A percentile compares a stretch with the other conserved stretches of the same genome.
Evolutionary conservation across 176 grass and related monocot genomes (phyloP).

Genomic region (Oryza glumipatula): DNA sequence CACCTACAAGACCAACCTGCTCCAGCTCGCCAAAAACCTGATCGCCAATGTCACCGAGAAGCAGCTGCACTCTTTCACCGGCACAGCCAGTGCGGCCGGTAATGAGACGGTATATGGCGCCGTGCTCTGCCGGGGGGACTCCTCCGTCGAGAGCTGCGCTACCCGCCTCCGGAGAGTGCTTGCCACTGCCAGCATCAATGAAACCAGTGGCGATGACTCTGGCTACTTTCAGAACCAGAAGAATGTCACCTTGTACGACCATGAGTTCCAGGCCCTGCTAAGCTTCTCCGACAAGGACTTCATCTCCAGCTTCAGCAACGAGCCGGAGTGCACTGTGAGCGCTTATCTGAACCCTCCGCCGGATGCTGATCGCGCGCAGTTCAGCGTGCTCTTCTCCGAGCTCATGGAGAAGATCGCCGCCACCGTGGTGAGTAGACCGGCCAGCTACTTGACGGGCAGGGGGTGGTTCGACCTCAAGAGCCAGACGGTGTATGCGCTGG

Average conservation of each 20-base stretch:
- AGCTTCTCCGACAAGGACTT: slow-evolving; percentile 51
- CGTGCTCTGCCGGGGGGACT: slow-evolving; percentile 30
- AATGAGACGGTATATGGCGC: slow-evolving; percentile 12
- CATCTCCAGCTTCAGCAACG: slow-evolving; percentile 23
- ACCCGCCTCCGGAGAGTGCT: neutral
- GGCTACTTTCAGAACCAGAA: neutral
- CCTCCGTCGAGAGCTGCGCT: neutral
- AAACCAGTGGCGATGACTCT: no score
- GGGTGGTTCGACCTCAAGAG: slow-evolving; percentile 27
- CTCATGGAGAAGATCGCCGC: slow-evolving; percentile 30
- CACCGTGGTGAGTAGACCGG: neutral
- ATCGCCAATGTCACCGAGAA: neutral
- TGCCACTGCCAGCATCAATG: no score
- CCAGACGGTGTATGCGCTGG: slow-evolving; percentile 43
- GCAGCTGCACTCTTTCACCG: no score
- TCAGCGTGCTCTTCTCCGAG: neutral
- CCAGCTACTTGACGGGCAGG: slow-evolving; percentile 33
- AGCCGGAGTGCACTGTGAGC: neutral
- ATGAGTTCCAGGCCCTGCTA: slow-evolving; percentile 33
- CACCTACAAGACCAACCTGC: slow-evolving; percentile 25
- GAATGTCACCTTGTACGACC: slow-evolving; percentile 21
- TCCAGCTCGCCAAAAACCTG: slow-evolving; percentile 4
- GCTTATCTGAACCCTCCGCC: slow-evolving; percentile 28
- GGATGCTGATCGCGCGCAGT: neutral
- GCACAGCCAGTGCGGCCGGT: neutral